Conservation (phyloP, 768 basidiomycete genomes). For the Lactarius akahatsu region DNA sequence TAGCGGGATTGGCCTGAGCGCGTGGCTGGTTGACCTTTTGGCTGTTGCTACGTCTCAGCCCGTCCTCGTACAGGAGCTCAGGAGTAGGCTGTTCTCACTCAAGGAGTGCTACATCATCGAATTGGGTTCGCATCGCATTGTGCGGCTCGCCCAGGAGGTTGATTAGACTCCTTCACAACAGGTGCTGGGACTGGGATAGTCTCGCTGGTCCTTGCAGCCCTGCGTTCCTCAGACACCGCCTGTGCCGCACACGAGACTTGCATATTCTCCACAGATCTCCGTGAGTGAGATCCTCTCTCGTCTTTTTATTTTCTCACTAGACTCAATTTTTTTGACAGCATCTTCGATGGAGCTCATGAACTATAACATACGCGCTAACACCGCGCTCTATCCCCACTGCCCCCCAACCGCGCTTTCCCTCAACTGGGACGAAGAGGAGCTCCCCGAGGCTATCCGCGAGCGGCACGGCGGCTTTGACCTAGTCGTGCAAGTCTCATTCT, state of each 20-base stretch:
- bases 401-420: conserved; percentile 44
- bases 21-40: conserved; percentile 60
- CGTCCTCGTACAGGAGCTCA: conserved; percentile 31
- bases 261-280: conserved; percentile 31
- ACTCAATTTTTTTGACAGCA: conserved; percentile 40
- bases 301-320: conserved; percentile 9
- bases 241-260: conserved; percentile 18
- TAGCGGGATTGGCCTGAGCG: conserved; percentile 81
- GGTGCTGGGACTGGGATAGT: conserved; percentile 88
- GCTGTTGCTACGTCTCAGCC: conserved; percentile 17
- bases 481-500: conserved; percentile 46
- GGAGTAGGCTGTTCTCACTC: conserved; percentile 42
- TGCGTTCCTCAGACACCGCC: conserved; percentile 43
- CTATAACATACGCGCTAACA: conserved; percentile 60
- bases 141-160: not conserved
- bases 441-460: conserved; percentile 47
- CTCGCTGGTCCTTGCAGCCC: conserved; percentile 58
- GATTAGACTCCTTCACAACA: conserved; percentile 37
- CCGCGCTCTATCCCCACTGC: conserved; percentile 35
- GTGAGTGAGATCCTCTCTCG: conserved; percentile 7
- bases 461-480: too few species aligned
- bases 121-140: conserved; percentile 50
- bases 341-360: conserved; percentile 79
- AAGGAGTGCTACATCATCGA: conserved; percentile 56
- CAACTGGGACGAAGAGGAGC: conserved; percentile 67